phyloP scores from a whole-genome alignment of 805 yeast genomes.

The Clavispora carvajalis region DNA sequence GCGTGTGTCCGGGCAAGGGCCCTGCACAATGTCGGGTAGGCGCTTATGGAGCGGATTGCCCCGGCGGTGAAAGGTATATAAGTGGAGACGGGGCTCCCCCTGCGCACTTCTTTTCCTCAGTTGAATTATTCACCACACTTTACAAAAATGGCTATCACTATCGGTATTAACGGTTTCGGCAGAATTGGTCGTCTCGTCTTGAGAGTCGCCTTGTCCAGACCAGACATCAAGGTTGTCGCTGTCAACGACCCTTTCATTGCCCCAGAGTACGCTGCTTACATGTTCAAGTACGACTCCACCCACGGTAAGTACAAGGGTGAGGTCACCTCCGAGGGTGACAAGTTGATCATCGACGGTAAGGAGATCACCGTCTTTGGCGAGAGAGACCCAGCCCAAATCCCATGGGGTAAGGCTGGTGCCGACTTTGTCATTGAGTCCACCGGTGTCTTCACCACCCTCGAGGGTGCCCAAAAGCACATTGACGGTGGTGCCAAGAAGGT shows the following conservation, averaged over 20 bases:
- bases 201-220: slow-evolving; percentile 71
- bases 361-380: slow-evolving; percentile 67
- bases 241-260: slow-evolving; percentile 89
- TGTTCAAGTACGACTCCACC: slow-evolving; percentile 94
- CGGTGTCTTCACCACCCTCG: slow-evolving; percentile 84
- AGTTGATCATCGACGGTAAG: slow-evolving; percentile 64
- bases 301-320: slow-evolving; percentile 82
- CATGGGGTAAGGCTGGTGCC: slow-evolving; percentile 82
- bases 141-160: slow-evolving; percentile 50
- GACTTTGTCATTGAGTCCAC: slow-evolving; percentile 90
- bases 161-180: slow-evolving; percentile 94
- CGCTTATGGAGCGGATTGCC: slow-evolving; percentile 16
- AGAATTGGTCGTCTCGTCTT: slow-evolving; percentile 88
- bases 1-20: slow-evolving; percentile 4
- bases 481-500: slow-evolving; percentile 94
- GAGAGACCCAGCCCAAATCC: slow-evolving; percentile 79
- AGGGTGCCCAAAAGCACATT: slow-evolving; percentile 78
- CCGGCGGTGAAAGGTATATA: slow-evolving; percentile 13
- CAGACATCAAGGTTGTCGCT: slow-evolving; percentile 77
- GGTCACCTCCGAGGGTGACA: slow-evolving; percentile 53
- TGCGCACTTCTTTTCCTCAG: not conserved
- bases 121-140: slow-evolving; percentile 4
- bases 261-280: slow-evolving; percentile 87
- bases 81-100: slow-evolving; percentile 1
- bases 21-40: slow-evolving; percentile 5